Percentiles rank a stretch among this genome's conserved stretches.
Conservation (phyloP, 805 yeast species). For the Zygoascus ofunaensis region DNA sequence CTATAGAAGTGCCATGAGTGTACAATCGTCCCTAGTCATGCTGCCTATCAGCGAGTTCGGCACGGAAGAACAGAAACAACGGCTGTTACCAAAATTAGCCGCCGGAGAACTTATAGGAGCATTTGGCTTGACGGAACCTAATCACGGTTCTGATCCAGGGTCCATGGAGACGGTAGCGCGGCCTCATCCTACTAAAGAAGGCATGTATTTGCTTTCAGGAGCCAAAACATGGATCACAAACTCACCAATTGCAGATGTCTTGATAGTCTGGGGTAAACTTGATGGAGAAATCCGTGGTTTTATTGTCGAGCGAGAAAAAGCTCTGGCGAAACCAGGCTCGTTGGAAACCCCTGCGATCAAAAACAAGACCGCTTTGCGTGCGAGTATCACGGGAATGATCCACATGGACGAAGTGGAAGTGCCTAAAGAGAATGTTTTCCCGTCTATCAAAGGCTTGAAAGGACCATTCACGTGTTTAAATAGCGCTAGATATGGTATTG, state of each 20-base stretch:
- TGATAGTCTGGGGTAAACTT: conserved; percentile 37
- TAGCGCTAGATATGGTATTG: conserved; percentile 36
- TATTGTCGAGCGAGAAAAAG: conserved; percentile 31
- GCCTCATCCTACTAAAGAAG: conserved; percentile 34
- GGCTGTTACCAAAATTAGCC: conserved; percentile 33
- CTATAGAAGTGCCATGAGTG: conserved; percentile 36
- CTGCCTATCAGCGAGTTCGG: conserved; percentile 35
- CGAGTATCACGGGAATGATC: conserved; percentile 37
- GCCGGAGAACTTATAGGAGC: conserved; percentile 43
- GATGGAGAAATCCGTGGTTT: conserved; percentile 37
- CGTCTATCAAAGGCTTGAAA: conserved; percentile 32
- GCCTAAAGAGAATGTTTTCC: conserved; percentile 34
- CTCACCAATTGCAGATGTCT: conserved; percentile 37
- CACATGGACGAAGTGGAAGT: conserved; percentile 37
- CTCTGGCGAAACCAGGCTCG: conserved; percentile 21
- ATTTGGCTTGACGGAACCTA: conserved; percentile 55
- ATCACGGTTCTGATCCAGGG: conserved; percentile 53
- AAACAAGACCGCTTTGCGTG: conserved; percentile 33
- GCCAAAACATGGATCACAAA: conserved; percentile 39
- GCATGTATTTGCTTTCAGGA: conserved; percentile 33
- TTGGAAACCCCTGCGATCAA: conserved; percentile 34
- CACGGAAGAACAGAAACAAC: conserved; percentile 33
- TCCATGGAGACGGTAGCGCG: conserved; percentile 48
- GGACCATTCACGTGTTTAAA: conserved; percentile 39
- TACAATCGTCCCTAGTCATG: conserved; percentile 39